A percentile compares a stretch with the other conserved stretches of the same genome.
Conservation (phyloP, 768 basidiomycete genomes). For the Cystobasidium ongulense region DNA sequence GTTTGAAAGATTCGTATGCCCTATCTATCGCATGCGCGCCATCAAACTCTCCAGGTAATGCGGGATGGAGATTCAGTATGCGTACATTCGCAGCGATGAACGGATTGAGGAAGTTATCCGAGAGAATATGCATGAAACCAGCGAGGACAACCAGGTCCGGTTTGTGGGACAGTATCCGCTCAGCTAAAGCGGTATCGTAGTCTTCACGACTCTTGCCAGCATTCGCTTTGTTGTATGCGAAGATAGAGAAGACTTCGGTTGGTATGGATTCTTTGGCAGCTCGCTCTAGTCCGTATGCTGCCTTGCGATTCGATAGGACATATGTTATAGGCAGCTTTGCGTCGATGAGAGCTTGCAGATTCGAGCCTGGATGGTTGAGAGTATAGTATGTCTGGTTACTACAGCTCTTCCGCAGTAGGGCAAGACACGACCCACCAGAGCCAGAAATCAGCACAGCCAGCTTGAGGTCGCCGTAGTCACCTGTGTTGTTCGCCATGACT, state of each 20-base stretch:
- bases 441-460: conserved; percentile 24
- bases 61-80: conserved; percentile 94
- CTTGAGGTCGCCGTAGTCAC: background rate
- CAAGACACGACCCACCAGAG: background rate
- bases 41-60: conserved; percentile 90
- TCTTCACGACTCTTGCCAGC: conserved; percentile 67
- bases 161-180: conserved; percentile 50
- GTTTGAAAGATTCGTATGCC: conserved; percentile 76
- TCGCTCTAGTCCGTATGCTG: conserved; percentile 79
- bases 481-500: background rate
- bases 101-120: conserved; percentile 64
- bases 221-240: conserved; percentile 68
- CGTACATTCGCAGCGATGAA: conserved; percentile 54
- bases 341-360: conserved; percentile 92
- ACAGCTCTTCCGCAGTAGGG: background rate
- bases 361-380: conserved; percentile 66
- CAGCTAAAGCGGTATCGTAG: conserved; percentile 72
- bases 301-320: conserved; percentile 85
- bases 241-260: conserved; percentile 71
- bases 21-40: conserved; percentile 77
- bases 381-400: no score
- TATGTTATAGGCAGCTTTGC: conserved; percentile 64
- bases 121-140: conserved; percentile 97
- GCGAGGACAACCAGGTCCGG: conserved; percentile 91
- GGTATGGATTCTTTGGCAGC: conserved; percentile 63